phyloP scores from a whole-genome alignment of 2,329 filamentous ascomycete genomes.

The Fusarium longipes region DNA sequence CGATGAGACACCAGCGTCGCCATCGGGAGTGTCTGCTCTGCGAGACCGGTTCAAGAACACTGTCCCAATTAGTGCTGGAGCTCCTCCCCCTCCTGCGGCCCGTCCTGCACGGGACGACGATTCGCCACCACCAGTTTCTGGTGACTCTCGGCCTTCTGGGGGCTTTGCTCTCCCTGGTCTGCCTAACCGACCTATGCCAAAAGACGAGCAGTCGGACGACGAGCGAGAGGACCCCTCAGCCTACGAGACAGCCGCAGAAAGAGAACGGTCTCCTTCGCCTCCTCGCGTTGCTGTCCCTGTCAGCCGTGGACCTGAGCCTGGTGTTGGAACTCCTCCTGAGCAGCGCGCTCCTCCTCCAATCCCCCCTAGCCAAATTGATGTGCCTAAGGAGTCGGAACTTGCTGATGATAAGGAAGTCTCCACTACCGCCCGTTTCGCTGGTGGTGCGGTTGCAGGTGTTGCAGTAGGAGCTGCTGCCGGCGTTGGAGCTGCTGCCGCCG shows the following conservation, averaged over 20 bases:
- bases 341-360: conserved; percentile 67
- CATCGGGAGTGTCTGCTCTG: conserved; percentile 75
- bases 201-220: conserved; percentile 60
- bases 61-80: conserved; percentile 71
- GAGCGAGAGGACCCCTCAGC: conserved; percentile 61
- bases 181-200: conserved; percentile 68
- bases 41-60: conserved; percentile 85
- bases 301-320: conserved; percentile 68
- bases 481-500: conserved; percentile 37
- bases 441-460: conserved; percentile 61
- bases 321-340: conserved; percentile 63
- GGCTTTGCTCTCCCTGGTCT: conserved; percentile 84
- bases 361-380: conserved; percentile 71
- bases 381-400: conserved; percentile 73
- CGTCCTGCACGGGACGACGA: conserved; percentile 56
- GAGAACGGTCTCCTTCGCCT: conserved; percentile 71
- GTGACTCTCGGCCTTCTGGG: conserved; percentile 72
- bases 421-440: conserved; percentile 69
- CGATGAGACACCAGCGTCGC: conserved; percentile 64
- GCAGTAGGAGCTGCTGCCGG: conserved; percentile 38
- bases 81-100: conserved; percentile 54
- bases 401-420: conserved; percentile 72
- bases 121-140: conserved; percentile 63
- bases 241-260: conserved; percentile 53
- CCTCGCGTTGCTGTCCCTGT: conserved; percentile 90